phyloP scores from a whole-genome alignment of 2,329 filamentous ascomycete genomes.

The Ophiostoma montium region DNA sequence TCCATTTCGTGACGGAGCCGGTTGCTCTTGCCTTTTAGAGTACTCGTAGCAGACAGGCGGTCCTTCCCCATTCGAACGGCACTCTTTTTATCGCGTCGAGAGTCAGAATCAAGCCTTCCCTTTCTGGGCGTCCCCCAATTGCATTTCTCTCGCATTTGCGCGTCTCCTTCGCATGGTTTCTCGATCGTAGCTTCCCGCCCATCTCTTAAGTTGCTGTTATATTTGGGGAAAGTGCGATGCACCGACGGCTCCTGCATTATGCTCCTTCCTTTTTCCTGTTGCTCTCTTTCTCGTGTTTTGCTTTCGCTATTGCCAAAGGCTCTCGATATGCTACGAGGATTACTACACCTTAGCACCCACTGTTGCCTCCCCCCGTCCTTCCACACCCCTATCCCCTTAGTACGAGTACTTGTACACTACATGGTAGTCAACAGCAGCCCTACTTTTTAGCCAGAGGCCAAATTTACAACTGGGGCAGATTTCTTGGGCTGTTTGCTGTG shows the following conservation, averaged over 20 bases:
- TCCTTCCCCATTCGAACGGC: not conserved
- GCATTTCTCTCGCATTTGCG: not conserved
- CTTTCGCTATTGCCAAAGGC: not conserved
- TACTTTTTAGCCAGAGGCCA: constrained; percentile 4
- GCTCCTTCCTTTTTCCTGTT: not conserved
- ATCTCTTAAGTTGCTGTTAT: too few species aligned
- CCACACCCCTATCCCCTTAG: not conserved
- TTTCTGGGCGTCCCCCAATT: not conserved
- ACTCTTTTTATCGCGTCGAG: not conserved
- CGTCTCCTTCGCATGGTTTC: not conserved
- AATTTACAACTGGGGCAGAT: constrained; percentile 4
- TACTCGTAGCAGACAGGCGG: too few species aligned
- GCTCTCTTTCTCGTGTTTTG: not conserved
- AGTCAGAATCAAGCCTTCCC: not conserved
- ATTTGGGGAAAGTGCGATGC: not conserved
- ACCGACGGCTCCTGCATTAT: not conserved
- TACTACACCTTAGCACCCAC: not conserved
- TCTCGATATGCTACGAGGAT: too few species aligned
- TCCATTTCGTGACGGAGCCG: not conserved
- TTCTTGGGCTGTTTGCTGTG: constrained; percentile 7
- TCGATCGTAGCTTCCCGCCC: not conserved
- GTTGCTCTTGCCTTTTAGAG: not conserved
- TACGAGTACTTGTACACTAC: not conserved
- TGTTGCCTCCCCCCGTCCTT: not conserved
- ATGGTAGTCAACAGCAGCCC: not conserved